Evolutionary conservation across 2,329 filamentous ascomycete species (phyloP), one percentile per base, ranked within the genome.

Genomic region (Rutstroemia sp.): DNA sequence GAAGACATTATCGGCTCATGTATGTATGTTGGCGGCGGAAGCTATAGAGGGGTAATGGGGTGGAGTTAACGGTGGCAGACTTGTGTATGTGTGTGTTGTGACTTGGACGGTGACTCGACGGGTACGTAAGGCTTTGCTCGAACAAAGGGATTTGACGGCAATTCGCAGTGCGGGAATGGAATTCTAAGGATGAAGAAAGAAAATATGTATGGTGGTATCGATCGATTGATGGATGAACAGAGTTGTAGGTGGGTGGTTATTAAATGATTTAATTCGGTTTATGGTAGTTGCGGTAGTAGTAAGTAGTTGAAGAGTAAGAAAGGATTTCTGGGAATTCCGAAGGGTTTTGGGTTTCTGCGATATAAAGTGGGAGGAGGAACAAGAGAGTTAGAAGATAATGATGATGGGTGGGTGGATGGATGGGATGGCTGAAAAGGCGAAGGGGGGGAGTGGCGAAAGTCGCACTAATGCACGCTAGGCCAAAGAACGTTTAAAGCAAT

Each of bases 1-100:
- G 52, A 54, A 73, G 83, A 81, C 82, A 86, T 84, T 72, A 72
- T 77, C 59, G 63, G 58, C 51, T 64, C 67, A 67, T 69, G 50
- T 59, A 60, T 69, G 50, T 59, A 60, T 53, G 40, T 49, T 54
- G 48, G 40, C 25, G 44, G 51, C 23, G 39, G 27, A 25, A 25
- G 40, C 48, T 42, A 45, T 38, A 47, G 40, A 39, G 49, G 19
- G 21, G 51, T 25, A 27, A 19, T 23, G n/a, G 12, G 17, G 10
- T 5, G 25, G 45, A 30, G 10, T n/a, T 45, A n/a, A 12, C 8
- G 42, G n/a, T 25, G n/a, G 19, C 9, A 17, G 42, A 38, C 25
- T 12, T 47, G 38, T 40, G 38, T 30, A 17, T 27, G 51, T 36
- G 51, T 36, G 17, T 27, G 16, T 44, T 30, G 25, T 36, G 23